These are phyloP conservation scores for Neurospora sp. DNA, from an alignment of 495 filamentous ascomycete species.

Conservation along the genomic window DNA sequence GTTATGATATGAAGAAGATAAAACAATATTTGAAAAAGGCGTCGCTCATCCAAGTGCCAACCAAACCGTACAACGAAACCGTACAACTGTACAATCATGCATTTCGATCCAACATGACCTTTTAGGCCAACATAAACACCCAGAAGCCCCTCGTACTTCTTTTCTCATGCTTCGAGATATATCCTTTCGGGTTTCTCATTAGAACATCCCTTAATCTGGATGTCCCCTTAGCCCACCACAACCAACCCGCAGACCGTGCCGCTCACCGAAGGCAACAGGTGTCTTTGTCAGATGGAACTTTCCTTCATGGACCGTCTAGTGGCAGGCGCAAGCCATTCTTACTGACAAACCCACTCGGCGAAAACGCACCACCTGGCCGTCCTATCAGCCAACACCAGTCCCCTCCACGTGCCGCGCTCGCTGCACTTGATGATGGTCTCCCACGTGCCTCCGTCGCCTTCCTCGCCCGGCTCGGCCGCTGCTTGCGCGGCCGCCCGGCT, in stretches of 20 bases:
- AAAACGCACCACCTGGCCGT: conserved; percentile 98
- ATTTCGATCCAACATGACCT: not conserved
- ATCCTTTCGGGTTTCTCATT: not conserved
- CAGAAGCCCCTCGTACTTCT: not conserved
- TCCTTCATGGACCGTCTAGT: not conserved
- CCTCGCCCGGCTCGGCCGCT: conserved; percentile 39
- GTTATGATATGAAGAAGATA: not conserved
- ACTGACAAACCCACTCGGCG: conserved; percentile 75
- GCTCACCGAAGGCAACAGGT: no score
- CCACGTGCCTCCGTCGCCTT: conserved; percentile 75
- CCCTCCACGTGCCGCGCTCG: conserved; percentile 84
- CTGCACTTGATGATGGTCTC: conserved; percentile 97
- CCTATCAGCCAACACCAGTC: conserved; percentile 85
- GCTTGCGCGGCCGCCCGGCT: conserved; percentile 33
- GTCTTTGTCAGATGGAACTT: no score
- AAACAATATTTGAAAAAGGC: not conserved
- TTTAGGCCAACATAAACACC: not conserved
- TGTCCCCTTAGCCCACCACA: not conserved
- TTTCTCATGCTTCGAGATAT: not conserved
- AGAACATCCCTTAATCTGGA: not conserved
- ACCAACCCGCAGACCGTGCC: not conserved
- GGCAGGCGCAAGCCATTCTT: conserved; percentile 5
- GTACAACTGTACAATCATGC: not conserved
- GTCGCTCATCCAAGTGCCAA: not conserved
- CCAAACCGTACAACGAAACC: not conserved